phyloP scores from a whole-genome alignment of 768 basidiomycete species.

The Tylopilus felleus region DNA sequence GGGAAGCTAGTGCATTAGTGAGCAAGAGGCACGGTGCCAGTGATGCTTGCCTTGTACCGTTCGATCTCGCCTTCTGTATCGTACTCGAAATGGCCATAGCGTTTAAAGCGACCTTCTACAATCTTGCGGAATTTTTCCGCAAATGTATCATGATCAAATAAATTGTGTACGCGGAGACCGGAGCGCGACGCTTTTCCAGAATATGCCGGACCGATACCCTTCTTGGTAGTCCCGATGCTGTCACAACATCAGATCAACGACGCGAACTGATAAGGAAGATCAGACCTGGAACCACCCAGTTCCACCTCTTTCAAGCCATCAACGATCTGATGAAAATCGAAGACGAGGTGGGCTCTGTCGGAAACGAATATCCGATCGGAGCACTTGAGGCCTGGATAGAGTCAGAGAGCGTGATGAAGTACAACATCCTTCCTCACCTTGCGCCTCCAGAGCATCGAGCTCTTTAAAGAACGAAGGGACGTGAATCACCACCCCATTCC shows the following conservation, averaged over 20 bases:
- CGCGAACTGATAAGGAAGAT: neutral
- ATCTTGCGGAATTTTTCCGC: conserved; percentile 90
- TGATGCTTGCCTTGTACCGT: conserved; percentile 75
- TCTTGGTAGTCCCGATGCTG: conserved; percentile 97
- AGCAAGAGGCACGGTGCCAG: neutral
- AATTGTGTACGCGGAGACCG: conserved; percentile 92
- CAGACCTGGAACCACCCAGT: conserved; percentile 80
- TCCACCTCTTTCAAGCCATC: conserved; percentile 98
- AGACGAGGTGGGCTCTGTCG: conserved; percentile 94
- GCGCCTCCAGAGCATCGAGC: conserved; percentile 76
- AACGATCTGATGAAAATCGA: conserved; percentile 99
- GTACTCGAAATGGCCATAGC: conserved; percentile 97
- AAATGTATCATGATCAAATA: conserved; percentile 85
- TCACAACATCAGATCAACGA: neutral
- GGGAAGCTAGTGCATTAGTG: neutral
- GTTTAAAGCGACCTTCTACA: conserved; percentile 96
- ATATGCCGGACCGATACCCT: conserved; percentile 98
- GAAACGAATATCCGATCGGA: conserved; percentile 85
- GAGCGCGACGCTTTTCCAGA: conserved; percentile 96
- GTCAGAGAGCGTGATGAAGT: conserved; percentile 1
- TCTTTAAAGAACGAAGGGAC: conserved; percentile 93
- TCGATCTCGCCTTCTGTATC: conserved; percentile 95
- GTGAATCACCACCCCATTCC: conserved; percentile 94
- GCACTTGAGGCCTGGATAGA: conserved; percentile 72
- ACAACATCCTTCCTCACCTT: conserved; percentile 51